Evolutionary conservation across 1,284 basidiomycete genomes (phyloP).

Genomic region (Apiotrichum akiyoshidainum): DNA sequence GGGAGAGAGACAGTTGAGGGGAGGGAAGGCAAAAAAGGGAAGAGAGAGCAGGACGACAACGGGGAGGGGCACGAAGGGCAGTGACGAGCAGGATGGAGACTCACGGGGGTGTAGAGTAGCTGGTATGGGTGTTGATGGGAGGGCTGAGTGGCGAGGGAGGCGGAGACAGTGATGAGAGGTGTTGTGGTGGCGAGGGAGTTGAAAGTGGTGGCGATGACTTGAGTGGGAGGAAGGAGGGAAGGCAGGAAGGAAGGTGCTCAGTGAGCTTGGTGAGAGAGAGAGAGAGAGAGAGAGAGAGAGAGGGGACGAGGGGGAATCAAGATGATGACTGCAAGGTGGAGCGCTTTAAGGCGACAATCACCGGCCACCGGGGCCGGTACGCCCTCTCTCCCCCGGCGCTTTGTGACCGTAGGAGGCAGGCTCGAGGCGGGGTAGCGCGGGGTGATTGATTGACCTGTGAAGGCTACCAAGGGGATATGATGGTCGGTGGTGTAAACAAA

Average conservation of each 20-base stretch:
- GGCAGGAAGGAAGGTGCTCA: too few relatives aligned
- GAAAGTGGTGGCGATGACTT: not conserved
- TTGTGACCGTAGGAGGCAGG: too few relatives aligned
- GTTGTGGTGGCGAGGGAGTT: not conserved
- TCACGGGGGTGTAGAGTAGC: not conserved
- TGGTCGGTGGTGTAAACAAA: too few relatives aligned
- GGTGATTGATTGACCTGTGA: too few relatives aligned
- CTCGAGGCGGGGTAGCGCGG: too few relatives aligned
- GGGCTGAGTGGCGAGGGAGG: not conserved
- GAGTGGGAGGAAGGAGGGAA: not conserved
- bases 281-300: too few relatives aligned
- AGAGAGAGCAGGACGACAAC: not conserved
- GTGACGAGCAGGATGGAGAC: not conserved
- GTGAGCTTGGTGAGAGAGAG: too few relatives aligned
- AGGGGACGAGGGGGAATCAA: too few relatives aligned
- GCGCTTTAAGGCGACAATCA: not conserved
- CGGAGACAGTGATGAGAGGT: conserved; percentile 3
- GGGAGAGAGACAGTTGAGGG: not conserved
- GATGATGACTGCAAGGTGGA: too few relatives aligned
- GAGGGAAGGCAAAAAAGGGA: not conserved
- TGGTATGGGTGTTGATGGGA: not conserved
- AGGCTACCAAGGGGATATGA: too few relatives aligned
- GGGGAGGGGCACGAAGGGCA: conserved; percentile 4
- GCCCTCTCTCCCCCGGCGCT: too few relatives aligned
- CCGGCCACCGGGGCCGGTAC: not conserved